Evolutionary conservation across 1,139 yeast species (phyloP).

Genomic region (Candida tropicalis): DNA sequence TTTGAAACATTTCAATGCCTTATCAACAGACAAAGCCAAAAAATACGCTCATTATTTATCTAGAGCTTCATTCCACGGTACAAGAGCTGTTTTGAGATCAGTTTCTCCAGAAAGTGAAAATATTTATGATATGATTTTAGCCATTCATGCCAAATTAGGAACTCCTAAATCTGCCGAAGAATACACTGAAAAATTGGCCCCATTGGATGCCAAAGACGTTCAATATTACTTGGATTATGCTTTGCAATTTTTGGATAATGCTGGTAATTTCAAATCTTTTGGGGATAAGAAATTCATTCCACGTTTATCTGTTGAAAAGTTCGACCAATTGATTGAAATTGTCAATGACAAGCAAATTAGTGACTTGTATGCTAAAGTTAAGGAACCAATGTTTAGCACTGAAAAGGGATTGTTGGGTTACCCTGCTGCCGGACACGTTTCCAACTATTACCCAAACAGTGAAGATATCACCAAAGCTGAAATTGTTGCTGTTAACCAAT

Average conservation of each 20-base stretch:
- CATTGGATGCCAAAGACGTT: conserved; percentile 34
- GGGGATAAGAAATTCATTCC: conserved; percentile 90
- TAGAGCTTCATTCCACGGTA: conserved; percentile 81
- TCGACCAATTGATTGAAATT: conserved; percentile 49
- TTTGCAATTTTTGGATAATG: conserved; percentile 75
- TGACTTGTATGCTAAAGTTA: conserved; percentile 45
- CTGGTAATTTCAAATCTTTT: conserved; percentile 87
- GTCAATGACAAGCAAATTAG: conserved; percentile 39
- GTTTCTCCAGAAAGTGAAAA: conserved; percentile 83
- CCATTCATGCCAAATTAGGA: conserved; percentile 53
- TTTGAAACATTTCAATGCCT: conserved; percentile 45
- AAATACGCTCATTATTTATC: conserved; percentile 81
- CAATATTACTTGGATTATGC: conserved; percentile 70
- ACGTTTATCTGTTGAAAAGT: conserved; percentile 47
- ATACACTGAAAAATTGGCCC: conserved; percentile 38
- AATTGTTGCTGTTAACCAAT: conserved; percentile 64
- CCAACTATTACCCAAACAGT: conserved; percentile 67
- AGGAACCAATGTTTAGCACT: conserved; percentile 53
- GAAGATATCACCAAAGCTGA: conserved; percentile 57
- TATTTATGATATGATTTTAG: conserved; percentile 68
- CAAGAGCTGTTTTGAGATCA: conserved; percentile 76
- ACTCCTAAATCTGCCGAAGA: conserved; percentile 45
- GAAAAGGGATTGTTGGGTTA: conserved; percentile 67
- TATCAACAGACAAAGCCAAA: conserved; percentile 39
- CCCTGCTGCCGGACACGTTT: conserved; percentile 74